Base-by-base conservation (phyloP, 1,139 yeast species). In the Chernovozyma sophiae-reginae region DNA sequence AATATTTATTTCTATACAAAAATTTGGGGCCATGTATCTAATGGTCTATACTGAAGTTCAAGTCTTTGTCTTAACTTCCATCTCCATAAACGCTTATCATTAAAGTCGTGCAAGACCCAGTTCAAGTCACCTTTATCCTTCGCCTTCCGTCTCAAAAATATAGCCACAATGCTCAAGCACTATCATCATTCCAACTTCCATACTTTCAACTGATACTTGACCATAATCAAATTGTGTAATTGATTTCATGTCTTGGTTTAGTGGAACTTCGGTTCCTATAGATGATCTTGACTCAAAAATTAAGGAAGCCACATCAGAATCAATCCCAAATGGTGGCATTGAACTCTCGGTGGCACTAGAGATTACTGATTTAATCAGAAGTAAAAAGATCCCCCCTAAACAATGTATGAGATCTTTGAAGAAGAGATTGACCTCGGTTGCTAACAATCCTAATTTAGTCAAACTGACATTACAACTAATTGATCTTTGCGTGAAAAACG, bases 401-500 rank as follows among this genome's bases (percentile, higher is more conserved):
- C 92, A 83, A 45, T 87, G 95, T 33, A 85, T 90, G 95, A 65
- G 95, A 45, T 66, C 82, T 14, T 63, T 92, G 44, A 89, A 87
- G 65, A 82, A 81, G 47, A 71, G 97, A 34, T 64, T 90, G 28
- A 67, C 81, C 22, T 66, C 74, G 41, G 73, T 77, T 15, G 74
- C 77, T 47, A 54, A 62, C 24, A 82, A 82, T 49, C 96, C 97
- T 6, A 89, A 89, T 57, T 75, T 81, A 23, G 85, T 86, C 49
- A 69, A 79, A 27, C 76, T 92, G 8, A 72, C 90, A 0, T 72
- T 95, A 52, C 84, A 83, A 53, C 66, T 94, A 45, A 69, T 81
- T 18, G 97, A 92, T 51, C 74, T 87, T 33, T 86, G 96, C 60
- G 84, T 92, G 40, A 92, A 94, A 64, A 92, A 94, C 57, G 90